These are phyloP conservation scores for Rhynchosporium secalis DNA, from an alignment of 2,329 filamentous ascomycete genomes.

Conservation along the genomic window DNA sequence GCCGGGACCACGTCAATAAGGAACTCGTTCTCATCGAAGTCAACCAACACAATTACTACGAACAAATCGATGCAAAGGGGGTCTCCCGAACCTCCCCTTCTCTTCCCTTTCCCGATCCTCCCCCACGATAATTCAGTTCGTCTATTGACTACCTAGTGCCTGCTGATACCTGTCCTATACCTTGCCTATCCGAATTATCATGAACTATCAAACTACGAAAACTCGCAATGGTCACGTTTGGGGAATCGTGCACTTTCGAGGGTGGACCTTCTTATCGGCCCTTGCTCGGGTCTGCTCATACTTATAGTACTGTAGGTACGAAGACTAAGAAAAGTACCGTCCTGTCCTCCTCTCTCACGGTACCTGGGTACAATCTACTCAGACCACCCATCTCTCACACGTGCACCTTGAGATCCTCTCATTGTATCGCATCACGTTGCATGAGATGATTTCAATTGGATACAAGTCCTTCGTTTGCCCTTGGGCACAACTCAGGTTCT, in stretches of 20 bases:
- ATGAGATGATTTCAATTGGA: conserved; percentile 2
- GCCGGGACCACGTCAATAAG: background rate
- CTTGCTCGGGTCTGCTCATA: background rate
- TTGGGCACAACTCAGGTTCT: background rate
- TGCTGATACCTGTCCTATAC: background rate
- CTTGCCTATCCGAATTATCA: background rate
- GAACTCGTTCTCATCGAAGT: background rate
- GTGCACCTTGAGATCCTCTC: conserved; percentile 31
- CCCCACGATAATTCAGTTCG: conserved; percentile 9
- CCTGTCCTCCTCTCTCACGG: background rate
- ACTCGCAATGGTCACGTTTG: background rate
- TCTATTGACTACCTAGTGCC: background rate
- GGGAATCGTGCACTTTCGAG: background rate
- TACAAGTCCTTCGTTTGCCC: background rate
- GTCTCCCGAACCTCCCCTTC: background rate
- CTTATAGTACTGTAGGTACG: background rate
- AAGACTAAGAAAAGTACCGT: background rate
- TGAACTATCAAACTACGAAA: background rate
- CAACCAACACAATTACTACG: background rate
- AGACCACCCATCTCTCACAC: conserved; percentile 26
- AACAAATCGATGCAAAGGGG: conserved; percentile 1
- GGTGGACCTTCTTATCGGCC: conserved; percentile 13
- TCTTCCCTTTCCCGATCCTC: background rate
- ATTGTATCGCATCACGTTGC: conserved; percentile 17
- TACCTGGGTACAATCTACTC: background rate